Evolutionary conservation across 2,329 filamentous ascomycete genomes (phyloP).

Genomic region (Tolypocladium guangdongense): DNA sequence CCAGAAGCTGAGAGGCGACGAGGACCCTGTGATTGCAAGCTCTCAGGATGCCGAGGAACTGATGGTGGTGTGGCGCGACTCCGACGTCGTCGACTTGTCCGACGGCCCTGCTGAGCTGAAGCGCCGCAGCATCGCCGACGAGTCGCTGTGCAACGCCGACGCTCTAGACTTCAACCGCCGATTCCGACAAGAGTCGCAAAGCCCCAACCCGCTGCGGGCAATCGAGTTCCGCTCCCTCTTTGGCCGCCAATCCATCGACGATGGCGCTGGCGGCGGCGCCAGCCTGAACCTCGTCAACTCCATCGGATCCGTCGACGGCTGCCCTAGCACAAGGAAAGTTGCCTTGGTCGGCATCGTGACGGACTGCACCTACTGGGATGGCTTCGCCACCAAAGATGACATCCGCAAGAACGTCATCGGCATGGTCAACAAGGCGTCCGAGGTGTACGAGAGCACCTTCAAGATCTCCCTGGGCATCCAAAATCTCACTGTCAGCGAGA

Average conservation of each 20-base stretch:
- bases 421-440: constrained; percentile 77
- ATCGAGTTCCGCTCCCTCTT: constrained; percentile 57
- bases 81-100: constrained; percentile 51
- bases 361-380: constrained; percentile 76
- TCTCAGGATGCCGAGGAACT: constrained; percentile 49
- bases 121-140: constrained; percentile 34
- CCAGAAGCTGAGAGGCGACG: constrained; percentile 54
- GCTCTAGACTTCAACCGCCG: constrained; percentile 69
- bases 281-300: constrained; percentile 61
- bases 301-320: constrained; percentile 77
- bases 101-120: constrained; percentile 51
- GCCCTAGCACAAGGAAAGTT: constrained; percentile 80
- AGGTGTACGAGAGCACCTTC: constrained; percentile 81
- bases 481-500: constrained; percentile 69
- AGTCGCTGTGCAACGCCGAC: constrained; percentile 61
- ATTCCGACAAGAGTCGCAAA: constrained; percentile 42
- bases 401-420: constrained; percentile 66
- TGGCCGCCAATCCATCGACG: constrained; percentile 61
- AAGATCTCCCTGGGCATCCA: constrained; percentile 88
- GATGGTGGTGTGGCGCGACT: constrained; percentile 89
- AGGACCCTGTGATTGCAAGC: constrained; percentile 55
- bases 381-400: constrained; percentile 53
- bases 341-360: constrained; percentile 86
- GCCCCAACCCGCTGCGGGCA: constrained; percentile 45
- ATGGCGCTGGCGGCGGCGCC: constrained; percentile 55